Percentiles rank a stretch among this genome's conserved stretches.
Evolutionary conservation across 352 stramenopile species (phyloP).

Genomic region (Pythium biforme): DNA sequence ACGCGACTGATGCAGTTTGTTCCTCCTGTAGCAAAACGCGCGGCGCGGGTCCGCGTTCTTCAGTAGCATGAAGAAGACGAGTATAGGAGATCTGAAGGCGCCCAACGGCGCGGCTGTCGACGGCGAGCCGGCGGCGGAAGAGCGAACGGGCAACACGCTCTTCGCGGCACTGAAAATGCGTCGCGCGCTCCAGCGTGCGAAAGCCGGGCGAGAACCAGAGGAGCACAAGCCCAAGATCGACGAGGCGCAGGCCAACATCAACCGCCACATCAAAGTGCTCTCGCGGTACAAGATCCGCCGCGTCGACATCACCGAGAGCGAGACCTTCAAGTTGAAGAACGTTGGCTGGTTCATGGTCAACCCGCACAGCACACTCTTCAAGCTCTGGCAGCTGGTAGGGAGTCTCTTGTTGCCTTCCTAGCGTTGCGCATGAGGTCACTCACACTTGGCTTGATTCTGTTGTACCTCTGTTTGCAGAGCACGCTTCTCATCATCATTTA

Average conservation of each 20-base stretch:
- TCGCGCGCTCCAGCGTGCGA: slow-evolving; percentile 40
- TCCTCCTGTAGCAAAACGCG: neutral
- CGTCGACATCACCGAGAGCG: slow-evolving; percentile 41
- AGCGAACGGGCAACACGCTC: slow-evolving; percentile 38
- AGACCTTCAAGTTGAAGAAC: slow-evolving; percentile 37
- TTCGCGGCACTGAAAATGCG: slow-evolving; percentile 63
- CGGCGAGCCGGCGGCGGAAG: neutral
- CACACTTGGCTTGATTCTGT: neutral
- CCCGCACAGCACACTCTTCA: slow-evolving; percentile 63
- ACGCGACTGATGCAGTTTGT: neutral
- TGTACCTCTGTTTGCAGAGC: slow-evolving; percentile 34
- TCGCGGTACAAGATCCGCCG: slow-evolving; percentile 74
- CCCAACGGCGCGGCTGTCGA: neutral
- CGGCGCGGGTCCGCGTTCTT: neutral
- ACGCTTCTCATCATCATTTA: slow-evolving; percentile 78
- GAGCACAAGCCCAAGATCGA: slow-evolving; percentile 26
- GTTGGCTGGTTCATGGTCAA: slow-evolving; percentile 62
- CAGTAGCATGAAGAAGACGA: slow-evolving; percentile 13
- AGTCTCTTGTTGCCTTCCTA: no score
- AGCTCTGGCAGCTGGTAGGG: slow-evolving; percentile 75
- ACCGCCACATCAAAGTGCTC: slow-evolving; percentile 74
- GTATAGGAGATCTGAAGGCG: slow-evolving; percentile 5
- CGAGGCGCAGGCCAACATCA: slow-evolving; percentile 51
- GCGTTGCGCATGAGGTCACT: no score
- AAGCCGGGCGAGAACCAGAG: slow-evolving; percentile 10